Base-by-base conservation (phyloP, 202 grass and related monocot genomes). In the Dendrocalamus latiflorus region DNA sequence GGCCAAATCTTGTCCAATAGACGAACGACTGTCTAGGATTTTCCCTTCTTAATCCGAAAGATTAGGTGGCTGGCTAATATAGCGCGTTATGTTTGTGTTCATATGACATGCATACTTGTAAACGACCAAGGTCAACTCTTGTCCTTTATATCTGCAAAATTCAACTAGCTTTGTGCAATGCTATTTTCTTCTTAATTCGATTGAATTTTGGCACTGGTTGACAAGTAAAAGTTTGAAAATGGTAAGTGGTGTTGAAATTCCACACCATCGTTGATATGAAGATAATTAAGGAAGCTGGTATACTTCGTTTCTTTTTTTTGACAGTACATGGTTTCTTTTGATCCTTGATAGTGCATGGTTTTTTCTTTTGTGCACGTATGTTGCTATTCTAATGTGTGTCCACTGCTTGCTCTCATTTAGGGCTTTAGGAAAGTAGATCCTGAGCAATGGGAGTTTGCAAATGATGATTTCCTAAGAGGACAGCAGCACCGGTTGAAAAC, bases 361-460 rank as follows among this genome's bases (percentile, higher is more conserved):
- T 4, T 45, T 30, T 26, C 55, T 49, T 2, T 37, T 16, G 55
- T 72, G 79, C n/a, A 8, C 28, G 16, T 62, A 33, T 68, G 16
- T 70, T 78, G 50, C 50, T 65, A 62, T 84, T 39, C 42, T 87
- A 33, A 82, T 57, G 22, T 65, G 1, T 20, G 44, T 17, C 9
- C 30, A n/a, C 61, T 68, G 3, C 45, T 73, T 59, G 4, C 72
- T 80, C 42, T 92, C 44, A 22, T 79, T 6, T 51, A 99, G 93
- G 96, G 96, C 37, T 99, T 99, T 81, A 90, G 80, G 68, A 99
- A 99, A 87, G 66, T 94, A 43, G 96, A 94, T 66, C 96, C 96
- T 4, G 96, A 99, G 30, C 87, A 93, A 71, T 96, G 96, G 96
- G 96, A 99, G 81, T 99, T 99, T 9, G 81, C 89, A 57, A 99